Base-by-base conservation (phyloP, 106 monocot genomes). In the Allium fistulosum region DNA sequence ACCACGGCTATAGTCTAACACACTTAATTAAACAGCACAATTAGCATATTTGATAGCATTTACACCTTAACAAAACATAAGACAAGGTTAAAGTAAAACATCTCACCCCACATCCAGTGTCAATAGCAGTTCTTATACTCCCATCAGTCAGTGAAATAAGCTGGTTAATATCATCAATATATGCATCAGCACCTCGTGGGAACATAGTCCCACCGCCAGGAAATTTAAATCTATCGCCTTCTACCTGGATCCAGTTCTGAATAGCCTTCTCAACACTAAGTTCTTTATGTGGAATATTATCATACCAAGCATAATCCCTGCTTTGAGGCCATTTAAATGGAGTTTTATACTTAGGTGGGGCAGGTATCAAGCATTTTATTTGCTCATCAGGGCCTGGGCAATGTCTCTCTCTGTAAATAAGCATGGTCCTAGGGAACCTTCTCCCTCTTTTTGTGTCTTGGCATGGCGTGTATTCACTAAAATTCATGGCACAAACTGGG, bases 381-480 rank as follows among this genome's bases (percentile, higher is more conserved):
- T 69, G 75, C 67, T 85, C 81, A 22, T 85, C 78, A 6, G 27
- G 65, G 16, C 69, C 68, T 0, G 85, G 85, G 69, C 85, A 85
- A 61, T 85, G 85, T 46, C 85, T 74, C 61, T 85, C 85, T 28
- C 85, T 67, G 72, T 85, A 85, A 0, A 72, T 69, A 10, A 85
- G 73, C 81, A 81, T 85, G 28, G 17, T 65, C 22, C 85, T 64
- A 7, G 62, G 53, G 59, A 81, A 85, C 45, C 57, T 75, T 49
- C 85, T 70, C 6, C 81, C 85, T 22, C 85, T 58, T 4, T 62
- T 85, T 12, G 48, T 66, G 66, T 85, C 81, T 58, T 85, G 81
- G 78, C 85, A 85, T 9, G 85, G 85, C 7, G 84, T 85, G 69
- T 85, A 85, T 61, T 85, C 84, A 45, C 80, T 85, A 67, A 85